These are phyloP conservation scores for Leptodontidium sp. DNA, from an alignment of 2,329 filamentous ascomycete species.

Conservation along the genomic window DNA sequence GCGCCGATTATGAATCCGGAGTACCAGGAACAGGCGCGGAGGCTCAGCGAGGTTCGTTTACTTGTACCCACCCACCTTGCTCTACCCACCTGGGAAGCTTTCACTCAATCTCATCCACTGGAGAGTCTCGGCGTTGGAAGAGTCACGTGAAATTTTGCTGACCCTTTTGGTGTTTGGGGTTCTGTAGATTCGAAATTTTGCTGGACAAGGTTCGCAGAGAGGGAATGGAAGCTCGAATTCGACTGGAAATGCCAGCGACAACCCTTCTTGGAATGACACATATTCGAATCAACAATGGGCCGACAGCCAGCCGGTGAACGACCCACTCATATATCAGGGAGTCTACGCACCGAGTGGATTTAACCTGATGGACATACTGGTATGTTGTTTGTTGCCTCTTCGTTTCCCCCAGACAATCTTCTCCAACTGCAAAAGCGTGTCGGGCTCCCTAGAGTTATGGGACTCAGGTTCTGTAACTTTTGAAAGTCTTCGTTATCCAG, in stretches of 20 bases:
- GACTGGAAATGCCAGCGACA: neutral
- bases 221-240: slow-evolving; percentile 4
- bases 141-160: slow-evolving; percentile 14
- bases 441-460: neutral
- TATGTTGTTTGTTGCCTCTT: slow-evolving; percentile 47
- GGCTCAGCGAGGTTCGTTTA: slow-evolving; percentile 14
- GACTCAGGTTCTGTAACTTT: neutral
- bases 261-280: neutral
- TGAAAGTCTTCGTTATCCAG: neutral
- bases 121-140: neutral
- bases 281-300: slow-evolving; percentile 14
- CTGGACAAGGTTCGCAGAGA: slow-evolving; percentile 12
- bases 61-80: neutral
- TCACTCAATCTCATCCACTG: too few species aligned
- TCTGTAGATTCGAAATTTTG: slow-evolving; percentile 11
- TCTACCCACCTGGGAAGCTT: neutral
- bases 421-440: neutral
- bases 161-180: neutral
- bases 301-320: slow-evolving; percentile 34
- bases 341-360: slow-evolving; percentile 63
- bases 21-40: slow-evolving; percentile 17
- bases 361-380: slow-evolving; percentile 64
- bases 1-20: slow-evolving; percentile 11
- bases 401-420: neutral
- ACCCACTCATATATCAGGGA: slow-evolving; percentile 63